Percentiles rank a stretch among this genome's conserved stretches.
Conservation (phyloP, 805 yeast genomes). For the Candida mattraensis region DNA sequence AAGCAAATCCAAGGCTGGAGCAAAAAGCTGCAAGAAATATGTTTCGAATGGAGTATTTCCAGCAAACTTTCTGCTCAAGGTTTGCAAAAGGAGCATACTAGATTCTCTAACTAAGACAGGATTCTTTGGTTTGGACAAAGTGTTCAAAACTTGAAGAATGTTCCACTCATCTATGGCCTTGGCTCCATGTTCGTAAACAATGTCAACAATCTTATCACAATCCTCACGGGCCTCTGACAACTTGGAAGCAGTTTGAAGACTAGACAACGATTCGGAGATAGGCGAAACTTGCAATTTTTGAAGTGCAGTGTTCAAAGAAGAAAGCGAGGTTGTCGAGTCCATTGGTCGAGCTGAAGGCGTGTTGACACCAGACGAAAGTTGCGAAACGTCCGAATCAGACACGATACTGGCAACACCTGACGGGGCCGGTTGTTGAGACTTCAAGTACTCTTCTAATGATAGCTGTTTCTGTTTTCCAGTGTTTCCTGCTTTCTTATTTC, state of each 20-base stretch:
- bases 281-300: slow-evolving; percentile 66
- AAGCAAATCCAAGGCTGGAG: slow-evolving; percentile 64
- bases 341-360: slow-evolving; percentile 29
- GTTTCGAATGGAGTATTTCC: slow-evolving; percentile 76
- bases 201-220: slow-evolving; percentile 52
- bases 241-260: slow-evolving; percentile 50
- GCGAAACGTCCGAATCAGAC: slow-evolving; percentile 27
- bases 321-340: slow-evolving; percentile 66
- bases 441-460: slow-evolving; percentile 54
- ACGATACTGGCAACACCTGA: slow-evolving; percentile 21
- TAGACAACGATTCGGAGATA: slow-evolving; percentile 54
- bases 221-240: slow-evolving; percentile 56
- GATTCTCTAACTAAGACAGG: slow-evolving; percentile 76
- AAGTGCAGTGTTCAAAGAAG: slow-evolving; percentile 65
- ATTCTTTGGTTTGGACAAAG: slow-evolving; percentile 73
- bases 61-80: slow-evolving; percentile 56
- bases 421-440: slow-evolving; percentile 38
- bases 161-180: slow-evolving; percentile 61
- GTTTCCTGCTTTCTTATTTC: slow-evolving; percentile 13
- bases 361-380: slow-evolving; percentile 30
- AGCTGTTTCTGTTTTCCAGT: slow-evolving; percentile 19
- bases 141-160: slow-evolving; percentile 57
- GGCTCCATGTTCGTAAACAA: slow-evolving; percentile 46
- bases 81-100: slow-evolving; percentile 59
- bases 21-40: slow-evolving; percentile 61